Evolutionary conservation across 176 grass and related monocot genomes (phyloP).

Genomic region (Cenchrus fungigraminus): DNA sequence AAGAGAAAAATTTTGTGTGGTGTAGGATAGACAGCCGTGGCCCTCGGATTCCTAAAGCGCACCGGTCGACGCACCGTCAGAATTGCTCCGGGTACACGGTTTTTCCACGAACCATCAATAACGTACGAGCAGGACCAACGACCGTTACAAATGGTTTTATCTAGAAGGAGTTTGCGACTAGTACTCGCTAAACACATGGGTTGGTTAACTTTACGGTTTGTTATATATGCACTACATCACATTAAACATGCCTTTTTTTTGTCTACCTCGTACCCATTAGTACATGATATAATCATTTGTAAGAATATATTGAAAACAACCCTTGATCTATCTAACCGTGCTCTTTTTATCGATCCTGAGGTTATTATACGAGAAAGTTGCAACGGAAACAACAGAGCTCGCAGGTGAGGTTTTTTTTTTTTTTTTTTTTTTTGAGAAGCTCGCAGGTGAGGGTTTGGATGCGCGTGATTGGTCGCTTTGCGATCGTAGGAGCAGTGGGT

Average conservation of each 20-base stretch:
- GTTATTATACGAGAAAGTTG: not conserved
- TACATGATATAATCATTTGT: too few species aligned
- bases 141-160: not conserved
- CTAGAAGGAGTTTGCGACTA: not conserved
- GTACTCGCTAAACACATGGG: not conserved
- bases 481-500: constrained; percentile 5
- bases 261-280: too few species aligned
- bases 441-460: not conserved
- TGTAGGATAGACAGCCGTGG: too few species aligned
- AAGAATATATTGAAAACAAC: too few species aligned
- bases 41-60: not conserved
- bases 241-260: not conserved
- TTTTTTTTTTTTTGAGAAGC: not conserved
- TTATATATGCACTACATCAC: not conserved
- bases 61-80: not conserved
- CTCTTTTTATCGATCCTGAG: too few species aligned
- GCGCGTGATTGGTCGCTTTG: not conserved
- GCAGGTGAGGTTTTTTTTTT: not conserved
- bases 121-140: too few species aligned
- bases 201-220: not conserved
- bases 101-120: not conserved
- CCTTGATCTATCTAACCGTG: too few species aligned
- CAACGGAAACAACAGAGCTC: not conserved
- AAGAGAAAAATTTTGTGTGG: not conserved
- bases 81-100: not conserved